phyloP scores from a whole-genome alignment of 352 stramenopile species.

The Phytophthora meadii region DNA sequence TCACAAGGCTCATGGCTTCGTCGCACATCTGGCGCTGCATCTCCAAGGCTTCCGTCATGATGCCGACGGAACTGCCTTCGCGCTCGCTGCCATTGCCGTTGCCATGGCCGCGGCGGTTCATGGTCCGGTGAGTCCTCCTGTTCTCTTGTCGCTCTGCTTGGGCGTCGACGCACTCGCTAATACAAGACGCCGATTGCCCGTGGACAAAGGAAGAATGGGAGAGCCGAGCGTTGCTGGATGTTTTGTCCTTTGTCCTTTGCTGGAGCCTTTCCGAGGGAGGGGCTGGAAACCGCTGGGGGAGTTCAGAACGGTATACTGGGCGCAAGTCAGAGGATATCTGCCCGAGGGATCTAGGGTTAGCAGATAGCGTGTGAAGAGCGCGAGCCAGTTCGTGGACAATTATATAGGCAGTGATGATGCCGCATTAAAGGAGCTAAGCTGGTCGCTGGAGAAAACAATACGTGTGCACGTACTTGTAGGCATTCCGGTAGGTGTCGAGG shows the following conservation, averaged over 20 bases:
- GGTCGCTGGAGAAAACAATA: too few species aligned
- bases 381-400: slow-evolving; percentile 20
- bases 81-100: slow-evolving; percentile 31
- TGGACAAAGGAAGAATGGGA: slow-evolving; percentile 27
- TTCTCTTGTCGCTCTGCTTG: slow-evolving; percentile 1
- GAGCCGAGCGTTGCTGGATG: slow-evolving; percentile 22
- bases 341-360: slow-evolving; percentile 14
- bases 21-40: slow-evolving; percentile 70
- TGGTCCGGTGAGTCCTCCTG: slow-evolving; percentile 9
- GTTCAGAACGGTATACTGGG: slow-evolving; percentile 23
- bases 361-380: slow-evolving; percentile 4
- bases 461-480: too few species aligned
- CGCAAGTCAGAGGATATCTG: slow-evolving; percentile 27
- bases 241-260: slow-evolving; percentile 9
- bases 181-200: slow-evolving; percentile 4
- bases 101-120: slow-evolving; percentile 36
- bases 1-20: slow-evolving; percentile 79
- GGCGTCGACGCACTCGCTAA: not conserved
- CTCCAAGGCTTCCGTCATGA: slow-evolving; percentile 48
- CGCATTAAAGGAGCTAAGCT: too few species aligned
- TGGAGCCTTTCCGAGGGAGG: slow-evolving; percentile 23
- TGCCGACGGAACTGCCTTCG: slow-evolving; percentile 36
- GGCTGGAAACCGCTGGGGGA: slow-evolving; percentile 23
- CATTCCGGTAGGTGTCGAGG: too few species aligned
- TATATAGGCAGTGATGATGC: not conserved